Conservation (phyloP, 2,329 filamentous ascomycete genomes). For the Penicillium sp. region DNA sequence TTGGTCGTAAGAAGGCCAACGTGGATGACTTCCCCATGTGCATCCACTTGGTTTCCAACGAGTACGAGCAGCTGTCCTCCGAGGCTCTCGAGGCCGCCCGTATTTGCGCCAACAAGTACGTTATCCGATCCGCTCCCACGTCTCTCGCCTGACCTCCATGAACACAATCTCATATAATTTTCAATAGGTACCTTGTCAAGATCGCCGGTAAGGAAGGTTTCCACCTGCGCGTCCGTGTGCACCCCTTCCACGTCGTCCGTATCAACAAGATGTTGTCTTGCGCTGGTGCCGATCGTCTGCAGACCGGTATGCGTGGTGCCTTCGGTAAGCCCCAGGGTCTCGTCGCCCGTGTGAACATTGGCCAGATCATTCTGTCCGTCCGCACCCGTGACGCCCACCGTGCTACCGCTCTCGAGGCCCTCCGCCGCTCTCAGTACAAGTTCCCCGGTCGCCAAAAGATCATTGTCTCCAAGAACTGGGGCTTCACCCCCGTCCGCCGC, state of each 20-base stretch:
- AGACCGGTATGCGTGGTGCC: constrained; percentile 99
- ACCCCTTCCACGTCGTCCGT: constrained; percentile 99
- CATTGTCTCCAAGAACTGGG: constrained; percentile 99
- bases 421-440: constrained; percentile 99
- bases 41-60: constrained; percentile 99
- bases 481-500: constrained; percentile 96
- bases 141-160: not conserved
- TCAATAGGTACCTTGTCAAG: constrained; percentile 64
- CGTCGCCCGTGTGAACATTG: constrained; percentile 99
- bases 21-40: constrained; percentile 99
- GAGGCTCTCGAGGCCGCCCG: constrained; percentile 99
- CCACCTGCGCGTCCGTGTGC: constrained; percentile 74
- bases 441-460: constrained; percentile 99
- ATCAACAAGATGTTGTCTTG: constrained; percentile 99
- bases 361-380: constrained; percentile 96
- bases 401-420: constrained; percentile 91
- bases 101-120: constrained; percentile 99
- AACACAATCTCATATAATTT: constrained; percentile 12
- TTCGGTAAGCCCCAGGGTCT: constrained; percentile 99
- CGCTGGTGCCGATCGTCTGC: constrained; percentile 99
- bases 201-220: constrained; percentile 69
- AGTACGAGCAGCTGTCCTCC: constrained; percentile 99
- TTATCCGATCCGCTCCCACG: constrained; percentile 1
- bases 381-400: constrained; percentile 95
- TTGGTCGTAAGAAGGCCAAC: constrained; percentile 96